Evolutionary conservation across 352 stramenopile genomes (phyloP), one percentile per base, ranked within the genome.

Genomic region (Globisporangium takayamanum): DNA sequence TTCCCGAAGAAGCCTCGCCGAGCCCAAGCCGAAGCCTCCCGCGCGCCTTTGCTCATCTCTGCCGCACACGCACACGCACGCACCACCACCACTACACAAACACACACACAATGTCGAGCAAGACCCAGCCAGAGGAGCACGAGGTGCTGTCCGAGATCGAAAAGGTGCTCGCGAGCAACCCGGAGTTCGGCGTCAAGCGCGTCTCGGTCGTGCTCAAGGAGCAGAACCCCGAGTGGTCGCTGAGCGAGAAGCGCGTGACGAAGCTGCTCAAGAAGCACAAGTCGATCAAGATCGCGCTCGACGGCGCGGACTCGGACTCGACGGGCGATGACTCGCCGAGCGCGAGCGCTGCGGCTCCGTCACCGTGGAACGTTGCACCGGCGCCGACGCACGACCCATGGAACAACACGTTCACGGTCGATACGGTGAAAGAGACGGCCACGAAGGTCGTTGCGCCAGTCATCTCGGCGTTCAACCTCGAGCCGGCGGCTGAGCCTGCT

Each of bases 211-310:
- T 66, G 52, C 50, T 91, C 69, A 91, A 89, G 68, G 67, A 74
- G 58, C 66, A 69, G 57, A 86, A 89, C 67, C 78, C 76, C 30
- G 66, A 86, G 60, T 92, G 80, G 82, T 69, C 73, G 39, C 67
- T 92, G 46, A 72, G 74, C 53, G 82, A 92, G 48, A 89, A 88
- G 70, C 69, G 78, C 84, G 81, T 89, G 56, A 82, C 68, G 58
- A 88, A 89, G 66, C 67, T 89, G 30, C 62, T 87, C 22, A 84
- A 88, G 66, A 88, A 89, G 64, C 75, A 85, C 60, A 80, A 78
- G 50, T 83, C 67, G 50, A 64, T 66, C 47, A 57, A 56, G 60
- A 76, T 54, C 57, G 72, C 78, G 63, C 73, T 57, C 56, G 67
- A 67, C 59, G 63, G 69, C 26, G 18, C 41, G 10, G 55, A 63